A percentile compares a stretch with the other conserved stretches of the same genome.
Conservation (phyloP, 352 stramenopile species). For the Globisporangium splendens region DNA sequence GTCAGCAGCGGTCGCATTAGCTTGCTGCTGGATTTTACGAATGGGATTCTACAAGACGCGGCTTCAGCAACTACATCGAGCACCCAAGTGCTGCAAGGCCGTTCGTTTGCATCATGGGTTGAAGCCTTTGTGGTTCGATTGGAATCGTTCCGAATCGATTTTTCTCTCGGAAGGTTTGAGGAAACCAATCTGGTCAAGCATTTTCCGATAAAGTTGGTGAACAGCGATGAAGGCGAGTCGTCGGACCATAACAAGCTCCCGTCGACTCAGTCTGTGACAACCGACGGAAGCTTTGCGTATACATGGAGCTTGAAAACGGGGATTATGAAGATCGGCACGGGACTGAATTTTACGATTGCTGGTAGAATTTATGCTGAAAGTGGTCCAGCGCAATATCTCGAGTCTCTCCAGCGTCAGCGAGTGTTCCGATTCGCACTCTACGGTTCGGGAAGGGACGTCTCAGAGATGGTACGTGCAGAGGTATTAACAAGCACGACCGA, state of each 20-base stretch:
- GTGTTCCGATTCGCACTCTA: conserved; percentile 30
- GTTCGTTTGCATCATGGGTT: conserved; percentile 38
- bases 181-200: conserved; percentile 38
- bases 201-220: conserved; percentile 43
- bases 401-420: conserved; percentile 18
- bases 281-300: conserved; percentile 68
- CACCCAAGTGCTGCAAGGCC: conserved; percentile 13
- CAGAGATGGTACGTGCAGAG: conserved; percentile 16
- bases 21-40: conserved; percentile 53
- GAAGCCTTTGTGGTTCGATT: conserved; percentile 35
- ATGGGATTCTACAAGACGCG: conserved; percentile 16
- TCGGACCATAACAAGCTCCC: conserved; percentile 15
- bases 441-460: conserved; percentile 42
- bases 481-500: conserved; percentile 3
- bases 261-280: conserved; percentile 32
- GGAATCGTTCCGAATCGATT: conserved; percentile 53
- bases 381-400: conserved; percentile 25
- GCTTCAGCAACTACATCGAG: background rate
- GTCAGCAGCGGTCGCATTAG: conserved; percentile 47
- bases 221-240: conserved; percentile 12
- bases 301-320: conserved; percentile 42
- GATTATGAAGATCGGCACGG: conserved; percentile 65
- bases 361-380: conserved; percentile 58
- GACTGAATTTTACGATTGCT: conserved; percentile 63
- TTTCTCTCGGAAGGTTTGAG: conserved; percentile 45